phyloP scores from a whole-genome alignment of 1,139 yeast genomes.

The Zygotorulaspora mrakii region DNA sequence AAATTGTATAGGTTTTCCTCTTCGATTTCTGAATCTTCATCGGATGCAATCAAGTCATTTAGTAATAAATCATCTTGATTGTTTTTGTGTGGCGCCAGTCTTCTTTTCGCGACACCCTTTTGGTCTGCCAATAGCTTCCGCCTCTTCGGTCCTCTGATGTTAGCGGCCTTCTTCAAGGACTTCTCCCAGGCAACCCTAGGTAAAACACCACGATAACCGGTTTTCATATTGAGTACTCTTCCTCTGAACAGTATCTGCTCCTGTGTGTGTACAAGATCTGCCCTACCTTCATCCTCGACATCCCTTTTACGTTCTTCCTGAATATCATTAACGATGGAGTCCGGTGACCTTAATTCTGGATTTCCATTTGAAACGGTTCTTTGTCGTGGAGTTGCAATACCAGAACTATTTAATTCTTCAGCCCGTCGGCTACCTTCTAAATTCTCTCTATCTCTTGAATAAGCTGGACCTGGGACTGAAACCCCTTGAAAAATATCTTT shows the following conservation, averaged over 20 bases:
- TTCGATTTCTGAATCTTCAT: conserved; percentile 12
- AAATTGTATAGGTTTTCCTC: conserved; percentile 1
- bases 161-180: conserved; percentile 16
- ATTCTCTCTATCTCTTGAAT: not conserved
- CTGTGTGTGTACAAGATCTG: conserved; percentile 2
- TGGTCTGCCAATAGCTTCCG: conserved; percentile 7
- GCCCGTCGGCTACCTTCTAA: not conserved
- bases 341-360: no score
- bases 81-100: conserved; percentile 2
- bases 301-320: not conserved
- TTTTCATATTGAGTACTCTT: conserved; percentile 25
- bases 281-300: conserved; percentile 3
- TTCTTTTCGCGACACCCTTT: conserved; percentile 29
- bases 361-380: no score
- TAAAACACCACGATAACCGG: conserved; percentile 34
- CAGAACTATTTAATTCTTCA: not conserved
- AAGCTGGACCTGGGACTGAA: no score
- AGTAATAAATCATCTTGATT: conserved; percentile 20
- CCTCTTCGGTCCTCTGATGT: conserved; percentile 1
- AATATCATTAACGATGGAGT: not conserved
- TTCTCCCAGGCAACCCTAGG: conserved; percentile 35
- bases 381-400: no score
- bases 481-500: no score
- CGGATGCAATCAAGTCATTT: conserved; percentile 22
- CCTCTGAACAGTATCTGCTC: conserved; percentile 31